Evolutionary conservation across 1,284 basidiomycete species (phyloP).

Genomic region (Somion occarium): DNA sequence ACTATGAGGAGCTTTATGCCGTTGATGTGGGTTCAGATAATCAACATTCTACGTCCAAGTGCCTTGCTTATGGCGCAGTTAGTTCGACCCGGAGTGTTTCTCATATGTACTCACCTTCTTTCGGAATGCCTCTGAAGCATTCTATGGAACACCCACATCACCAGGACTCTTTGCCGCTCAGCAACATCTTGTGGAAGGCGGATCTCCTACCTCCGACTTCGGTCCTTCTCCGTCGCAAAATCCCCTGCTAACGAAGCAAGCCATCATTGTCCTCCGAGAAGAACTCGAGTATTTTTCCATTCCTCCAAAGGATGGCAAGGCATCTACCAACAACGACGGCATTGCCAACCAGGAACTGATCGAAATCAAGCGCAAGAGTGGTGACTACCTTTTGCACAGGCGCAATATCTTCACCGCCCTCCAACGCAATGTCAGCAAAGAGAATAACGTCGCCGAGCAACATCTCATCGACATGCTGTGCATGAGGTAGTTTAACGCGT

Average conservation of each 20-base stretch:
- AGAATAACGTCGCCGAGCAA: slow-evolving; percentile 98
- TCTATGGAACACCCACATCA: slow-evolving; percentile 81
- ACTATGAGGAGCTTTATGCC: slow-evolving; percentile 91
- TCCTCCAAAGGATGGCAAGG: slow-evolving; percentile 63
- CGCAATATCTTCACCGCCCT: slow-evolving; percentile 95
- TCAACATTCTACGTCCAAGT: slow-evolving; percentile 12
- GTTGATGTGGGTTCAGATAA: slow-evolving; percentile 76
- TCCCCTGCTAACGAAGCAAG: slow-evolving; percentile 92
- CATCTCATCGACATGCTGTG: slow-evolving; percentile 99
- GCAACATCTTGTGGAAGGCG: slow-evolving; percentile 65
- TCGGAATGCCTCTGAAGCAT: slow-evolving; percentile 79
- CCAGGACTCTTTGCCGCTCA: slow-evolving; percentile 80
- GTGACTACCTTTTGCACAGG: slow-evolving; percentile 84
- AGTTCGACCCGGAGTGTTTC: slow-evolving; percentile 98
- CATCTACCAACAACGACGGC: slow-evolving; percentile 71
- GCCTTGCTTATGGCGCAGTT: slow-evolving; percentile 13
- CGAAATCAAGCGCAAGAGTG: slow-evolving; percentile 80
- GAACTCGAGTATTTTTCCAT: slow-evolving; percentile 99
- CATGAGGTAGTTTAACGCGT: slow-evolving; percentile 73
- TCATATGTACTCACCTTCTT: slow-evolving; percentile 92
- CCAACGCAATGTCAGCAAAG: slow-evolving; percentile 98
- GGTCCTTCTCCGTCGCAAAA: slow-evolving; percentile 70
- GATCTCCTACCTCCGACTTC: slow-evolving; percentile 57
- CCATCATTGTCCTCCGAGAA: slow-evolving; percentile 96
- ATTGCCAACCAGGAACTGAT: slow-evolving; percentile 73